Evolutionary conservation across 1,139 yeast species (phyloP), one percentile per base, ranked within the genome.

Genomic region (Kazachstania sp.): DNA sequence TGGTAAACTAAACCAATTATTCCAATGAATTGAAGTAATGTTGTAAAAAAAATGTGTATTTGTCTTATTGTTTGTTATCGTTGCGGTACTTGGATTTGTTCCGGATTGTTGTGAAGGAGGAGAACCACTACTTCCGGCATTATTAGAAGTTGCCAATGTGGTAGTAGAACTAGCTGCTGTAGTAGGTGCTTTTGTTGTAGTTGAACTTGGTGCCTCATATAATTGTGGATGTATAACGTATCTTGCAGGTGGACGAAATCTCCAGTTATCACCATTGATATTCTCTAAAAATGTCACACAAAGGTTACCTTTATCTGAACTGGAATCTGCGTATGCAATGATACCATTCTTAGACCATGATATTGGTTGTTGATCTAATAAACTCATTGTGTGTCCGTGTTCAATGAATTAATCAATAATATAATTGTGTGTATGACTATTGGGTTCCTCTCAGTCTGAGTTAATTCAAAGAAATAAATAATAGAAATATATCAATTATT

Each of bases 261-360:
- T 56, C 66, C 68, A 65, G 46, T 63, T 65, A n/a, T 58, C 58
- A n/a, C 67, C 68, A 50, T 65, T 65, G 15, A 64, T 56, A 8
- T 61, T 57, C 45, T 65, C 68, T 30, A 65, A 42, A 44, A 64
- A 63, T 2, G 68, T 63, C 7, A 65, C 52, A 28, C 64, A 61
- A 11, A 65, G 51, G 45, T 63, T 63, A 7, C 61, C 58, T 31
- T 62, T 55, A 6, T 52, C 15, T n/a, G 64, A 58, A 15, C 52
- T 50, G 1, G 59, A 53, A 44, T 65, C 66, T 20, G 60, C 60
- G 45, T 64, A 63, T 7, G 66, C 65, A 37, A 65, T 61, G 12
- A 65, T 50, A n/a, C 68, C 68, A 16, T 59, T 60, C 47, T 64
- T 65, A 1, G 68, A 65, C 67, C 68, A 65, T 18, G 65, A 59